Evolutionary conservation across 1,139 yeast species (phyloP).

Genomic region (Magnusiomyces sp.): DNA sequence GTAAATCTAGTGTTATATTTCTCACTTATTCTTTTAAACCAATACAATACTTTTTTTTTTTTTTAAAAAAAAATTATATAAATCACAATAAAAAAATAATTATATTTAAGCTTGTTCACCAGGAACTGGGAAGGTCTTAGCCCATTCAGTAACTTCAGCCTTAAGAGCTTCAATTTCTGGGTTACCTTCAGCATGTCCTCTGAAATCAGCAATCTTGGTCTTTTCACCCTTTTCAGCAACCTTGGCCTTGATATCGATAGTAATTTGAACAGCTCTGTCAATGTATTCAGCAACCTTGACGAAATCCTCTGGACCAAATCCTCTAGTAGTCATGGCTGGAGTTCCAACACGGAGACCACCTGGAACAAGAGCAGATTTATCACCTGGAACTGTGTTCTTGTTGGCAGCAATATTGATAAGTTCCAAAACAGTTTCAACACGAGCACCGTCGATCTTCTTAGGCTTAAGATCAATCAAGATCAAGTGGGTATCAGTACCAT

Average conservation of each 20-base stretch:
- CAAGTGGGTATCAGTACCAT: constrained; percentile 97
- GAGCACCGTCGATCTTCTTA: constrained; percentile 92
- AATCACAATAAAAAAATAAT: neutral
- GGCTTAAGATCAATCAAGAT: constrained; percentile 83
- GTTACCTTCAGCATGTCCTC: constrained; percentile 62
- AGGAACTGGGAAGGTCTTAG: constrained; percentile 89
- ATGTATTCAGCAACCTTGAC: constrained; percentile 73
- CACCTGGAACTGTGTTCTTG: constrained; percentile 97
- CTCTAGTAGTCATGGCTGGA: constrained; percentile 98
- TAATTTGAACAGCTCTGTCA: constrained; percentile 73
- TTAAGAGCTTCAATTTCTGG: constrained; percentile 60
- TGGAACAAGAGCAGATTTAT: constrained; percentile 94
- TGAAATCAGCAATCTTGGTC: constrained; percentile 90
- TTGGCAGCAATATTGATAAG: constrained; percentile 91
- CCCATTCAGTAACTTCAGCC: constrained; percentile 82
- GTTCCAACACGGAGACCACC: constrained; percentile 98
- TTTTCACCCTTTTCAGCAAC: constrained; percentile 69
- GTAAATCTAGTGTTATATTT: no score
- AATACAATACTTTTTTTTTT: no score
- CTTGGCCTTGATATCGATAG: constrained; percentile 63
- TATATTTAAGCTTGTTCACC: constrained; percentile 32
- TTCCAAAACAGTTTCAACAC: constrained; percentile 92
- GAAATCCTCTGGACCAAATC: constrained; percentile 82
- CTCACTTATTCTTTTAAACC: no score
- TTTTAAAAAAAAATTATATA: neutral